Base-by-base conservation (phyloP, 257 asterid species). In the Lycium ferocissimum region DNA sequence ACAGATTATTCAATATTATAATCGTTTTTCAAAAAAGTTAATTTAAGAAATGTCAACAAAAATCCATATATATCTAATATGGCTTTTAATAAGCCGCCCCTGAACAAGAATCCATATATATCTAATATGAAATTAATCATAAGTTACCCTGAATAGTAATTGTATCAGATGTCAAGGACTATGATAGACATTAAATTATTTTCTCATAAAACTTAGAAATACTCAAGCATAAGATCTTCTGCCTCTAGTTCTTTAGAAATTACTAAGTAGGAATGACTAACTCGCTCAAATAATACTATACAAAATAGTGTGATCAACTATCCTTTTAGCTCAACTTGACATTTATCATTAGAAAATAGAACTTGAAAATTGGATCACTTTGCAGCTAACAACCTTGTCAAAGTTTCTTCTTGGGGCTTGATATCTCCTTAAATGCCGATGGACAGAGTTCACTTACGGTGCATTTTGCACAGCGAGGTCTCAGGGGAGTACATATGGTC, bases 391-490 rank as follows among this genome's bases (percentile, higher is more conserved):
- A 22, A 22, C 26, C 45, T 53, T 26, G 49, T 76, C 63, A 7
- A 17, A 22, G 65, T 53, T 76, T 56, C 13, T 26, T 76, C 33
- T 76, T 53, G 65, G 65, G 26, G 83, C 91, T 91, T 17, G 94
- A 86, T 1, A 87, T 79, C 91, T 96, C 98, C 80, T 90, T 91
- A 70, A 93, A 96, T 65, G 99, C 98, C 5, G 98, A 94, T 1
- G 99, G 98, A 84, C 99, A 96, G 22, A 94, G 62, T n/a, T 89
- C 84, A 81, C 90, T 94, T 33, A 94, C 35, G 0, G 85, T 87
- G 89, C 99, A 96, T 83, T 84, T 56, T 47, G 89, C 93, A 87
- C 99, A 96, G 11, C 91, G 97, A 7, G 99, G 99, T 71, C 99
- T 89, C 56, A 93, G 88, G 63, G 99, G 99, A 45, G 95, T 96